A percentile compares a stretch with the other conserved stretches of the same genome.
These are phyloP conservation scores for Aureobasidium namibiae DNA, from an alignment of 2,329 filamentous ascomycete species.

Conservation along the genomic window DNA sequence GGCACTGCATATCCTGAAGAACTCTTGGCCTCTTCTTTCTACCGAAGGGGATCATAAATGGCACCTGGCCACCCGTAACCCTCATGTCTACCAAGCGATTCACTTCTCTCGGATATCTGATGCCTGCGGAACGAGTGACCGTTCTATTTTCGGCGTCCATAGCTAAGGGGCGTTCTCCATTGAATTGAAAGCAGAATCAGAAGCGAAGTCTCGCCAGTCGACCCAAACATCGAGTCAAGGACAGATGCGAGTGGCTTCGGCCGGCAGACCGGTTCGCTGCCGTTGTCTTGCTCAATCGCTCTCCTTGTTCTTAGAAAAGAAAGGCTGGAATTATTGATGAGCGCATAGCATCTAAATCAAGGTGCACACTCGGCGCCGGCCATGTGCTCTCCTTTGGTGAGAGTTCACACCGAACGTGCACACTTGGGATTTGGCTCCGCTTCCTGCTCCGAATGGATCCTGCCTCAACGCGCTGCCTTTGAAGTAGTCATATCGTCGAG, in stretches of 20 bases:
- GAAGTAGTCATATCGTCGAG: background rate
- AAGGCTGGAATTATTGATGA: background rate
- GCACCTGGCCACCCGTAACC: background rate
- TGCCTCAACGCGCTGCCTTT: background rate
- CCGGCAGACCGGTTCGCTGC: background rate
- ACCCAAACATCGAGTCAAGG: background rate
- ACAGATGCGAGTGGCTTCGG: background rate
- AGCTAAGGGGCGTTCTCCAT: background rate
- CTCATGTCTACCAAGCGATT: background rate
- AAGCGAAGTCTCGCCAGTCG: background rate
- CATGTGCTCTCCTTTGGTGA: conserved; percentile 1
- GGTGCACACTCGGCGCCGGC: background rate
- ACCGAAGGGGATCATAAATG: too few relatives aligned
- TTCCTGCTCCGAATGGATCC: background rate
- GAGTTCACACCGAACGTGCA: background rate
- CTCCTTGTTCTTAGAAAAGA: background rate
- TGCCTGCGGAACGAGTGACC: background rate
- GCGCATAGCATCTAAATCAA: background rate
- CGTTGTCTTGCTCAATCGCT: background rate
- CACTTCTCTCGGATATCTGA: background rate
- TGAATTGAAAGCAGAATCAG: background rate
- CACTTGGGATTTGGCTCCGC: background rate
- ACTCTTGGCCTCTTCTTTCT: background rate
- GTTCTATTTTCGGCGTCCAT: background rate
- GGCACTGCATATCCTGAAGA: background rate